Evolutionary conservation across 306 rosid genomes (phyloP).

Genomic region (Ochetophila trinervis): DNA sequence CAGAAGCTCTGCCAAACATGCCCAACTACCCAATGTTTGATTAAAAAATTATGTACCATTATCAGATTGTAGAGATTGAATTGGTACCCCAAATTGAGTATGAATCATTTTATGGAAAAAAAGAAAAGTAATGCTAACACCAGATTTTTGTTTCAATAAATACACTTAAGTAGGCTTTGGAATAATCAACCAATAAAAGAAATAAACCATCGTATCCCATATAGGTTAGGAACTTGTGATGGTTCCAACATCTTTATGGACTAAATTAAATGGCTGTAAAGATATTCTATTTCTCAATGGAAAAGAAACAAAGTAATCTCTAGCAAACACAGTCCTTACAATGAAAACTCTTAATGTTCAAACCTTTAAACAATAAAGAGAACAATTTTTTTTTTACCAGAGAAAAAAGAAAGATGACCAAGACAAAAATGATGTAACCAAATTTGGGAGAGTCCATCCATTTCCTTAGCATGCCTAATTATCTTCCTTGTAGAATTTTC

Average conservation of each 20-base stretch:
- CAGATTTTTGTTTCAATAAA: background rate
- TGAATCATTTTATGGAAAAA: too few relatives aligned
- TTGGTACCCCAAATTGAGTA: background rate
- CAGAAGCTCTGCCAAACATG: too few relatives aligned
- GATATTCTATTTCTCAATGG: too few relatives aligned
- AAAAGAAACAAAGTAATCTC: background rate
- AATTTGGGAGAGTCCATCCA: background rate
- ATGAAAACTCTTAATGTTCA: background rate
- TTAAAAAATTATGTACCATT: background rate
- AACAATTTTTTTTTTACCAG: too few relatives aligned
- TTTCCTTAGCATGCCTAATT: constrained; percentile 1
- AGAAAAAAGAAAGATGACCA: too few relatives aligned
- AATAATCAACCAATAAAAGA: background rate
- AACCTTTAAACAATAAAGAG: background rate
- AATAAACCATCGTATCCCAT: background rate
- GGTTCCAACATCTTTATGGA: background rate
- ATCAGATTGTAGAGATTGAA: background rate
- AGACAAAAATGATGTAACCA: too few relatives aligned
- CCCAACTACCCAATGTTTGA: too few relatives aligned
- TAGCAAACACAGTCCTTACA: background rate
- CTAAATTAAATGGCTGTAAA: background rate
- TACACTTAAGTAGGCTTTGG: background rate
- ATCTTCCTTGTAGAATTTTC: background rate
- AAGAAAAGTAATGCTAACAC: too few relatives aligned
- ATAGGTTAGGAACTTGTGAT: background rate